Conservation (phyloP, 768 basidiomycete genomes). For the Collybiopsis luxurians region DNA sequence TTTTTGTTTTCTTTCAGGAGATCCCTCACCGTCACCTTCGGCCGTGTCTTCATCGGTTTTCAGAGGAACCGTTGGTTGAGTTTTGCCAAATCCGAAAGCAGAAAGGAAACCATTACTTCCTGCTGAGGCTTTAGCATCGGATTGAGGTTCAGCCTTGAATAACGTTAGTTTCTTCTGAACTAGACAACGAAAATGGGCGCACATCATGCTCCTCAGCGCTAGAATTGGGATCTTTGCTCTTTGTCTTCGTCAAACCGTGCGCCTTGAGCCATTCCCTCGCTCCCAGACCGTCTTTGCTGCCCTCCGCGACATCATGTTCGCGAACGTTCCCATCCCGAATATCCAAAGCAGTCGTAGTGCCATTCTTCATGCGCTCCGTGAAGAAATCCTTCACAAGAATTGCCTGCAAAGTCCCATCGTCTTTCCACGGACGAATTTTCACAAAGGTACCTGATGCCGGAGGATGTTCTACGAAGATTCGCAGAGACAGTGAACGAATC, state of each 20-base stretch:
- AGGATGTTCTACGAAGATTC: conserved; percentile 23
- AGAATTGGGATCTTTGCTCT: not conserved
- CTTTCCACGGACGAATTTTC: conserved; percentile 19
- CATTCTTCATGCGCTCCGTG: conserved; percentile 16
- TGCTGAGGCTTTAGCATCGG: not conserved
- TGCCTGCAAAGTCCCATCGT: conserved; percentile 21
- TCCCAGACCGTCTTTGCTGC: not conserved
- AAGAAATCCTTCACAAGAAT: conserved; percentile 20
- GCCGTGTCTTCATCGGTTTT: not conserved
- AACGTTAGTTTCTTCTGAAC: not conserved
- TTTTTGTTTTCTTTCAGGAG: not conserved
- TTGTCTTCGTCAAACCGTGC: conserved; percentile 1
- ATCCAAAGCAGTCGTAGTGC: conserved; percentile 19
- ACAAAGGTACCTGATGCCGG: conserved; percentile 18
- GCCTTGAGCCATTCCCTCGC: conserved; percentile 8
- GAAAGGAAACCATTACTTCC: not conserved
- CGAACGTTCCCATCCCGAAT: conserved; percentile 17
- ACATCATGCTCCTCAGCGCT: not conserved
- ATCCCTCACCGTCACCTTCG: not conserved
- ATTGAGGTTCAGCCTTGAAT: not conserved
- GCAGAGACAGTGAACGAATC: conserved; percentile 18
- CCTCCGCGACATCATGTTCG: not conserved
- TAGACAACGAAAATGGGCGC: not conserved
- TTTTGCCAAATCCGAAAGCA: conserved; percentile 1
- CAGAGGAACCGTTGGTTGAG: not conserved